Evolutionary conservation across 2,329 filamentous ascomycete genomes (phyloP).

Genomic region (Talaromyces sp.): DNA sequence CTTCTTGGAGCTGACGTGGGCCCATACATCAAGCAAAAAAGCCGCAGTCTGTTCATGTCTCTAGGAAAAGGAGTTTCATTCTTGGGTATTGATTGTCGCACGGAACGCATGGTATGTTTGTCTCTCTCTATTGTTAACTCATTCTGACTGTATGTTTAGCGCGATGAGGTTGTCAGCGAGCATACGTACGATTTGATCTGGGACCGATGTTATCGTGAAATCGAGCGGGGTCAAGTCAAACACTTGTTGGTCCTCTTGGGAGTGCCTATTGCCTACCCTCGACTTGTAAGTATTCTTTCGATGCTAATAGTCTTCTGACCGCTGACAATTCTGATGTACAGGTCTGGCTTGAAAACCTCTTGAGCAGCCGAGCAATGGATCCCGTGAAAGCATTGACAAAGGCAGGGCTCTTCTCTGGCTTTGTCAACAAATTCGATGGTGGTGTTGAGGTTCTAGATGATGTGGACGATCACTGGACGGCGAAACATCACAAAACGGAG

Average conservation of each 20-base stretch:
- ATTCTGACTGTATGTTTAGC: slow-evolving; percentile 36
- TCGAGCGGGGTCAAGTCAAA: slow-evolving; percentile 78
- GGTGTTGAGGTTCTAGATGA: slow-evolving; percentile 90
- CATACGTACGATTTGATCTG: slow-evolving; percentile 84
- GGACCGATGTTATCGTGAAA: slow-evolving; percentile 76
- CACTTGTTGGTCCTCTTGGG: slow-evolving; percentile 86
- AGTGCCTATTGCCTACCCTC: slow-evolving; percentile 77
- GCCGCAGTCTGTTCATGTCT: slow-evolving; percentile 79
- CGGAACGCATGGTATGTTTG: slow-evolving; percentile 66
- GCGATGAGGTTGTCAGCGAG: slow-evolving; percentile 73
- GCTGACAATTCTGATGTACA: slow-evolving; percentile 42
- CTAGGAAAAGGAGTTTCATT: slow-evolving; percentile 77
- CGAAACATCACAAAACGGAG: slow-evolving; percentile 89
- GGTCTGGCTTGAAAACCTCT: slow-evolving; percentile 62
- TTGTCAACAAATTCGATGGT: slow-evolving; percentile 86
- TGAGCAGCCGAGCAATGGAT: slow-evolving; percentile 82
- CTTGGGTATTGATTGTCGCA: slow-evolving; percentile 84
- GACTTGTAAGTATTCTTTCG: slow-evolving; percentile 56
- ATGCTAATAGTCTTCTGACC: neutral
- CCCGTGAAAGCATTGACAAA: slow-evolving; percentile 85
- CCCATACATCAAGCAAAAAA: slow-evolving; percentile 83
- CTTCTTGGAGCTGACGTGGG: slow-evolving; percentile 73
- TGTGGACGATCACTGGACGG: slow-evolving; percentile 95
- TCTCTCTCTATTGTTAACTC: neutral
- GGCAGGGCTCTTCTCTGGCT: slow-evolving; percentile 70